Evolutionary conservation across 306 rosid genomes (phyloP), one percentile per base, ranked within the genome.

Genomic region (Medicago truncatula): DNA sequence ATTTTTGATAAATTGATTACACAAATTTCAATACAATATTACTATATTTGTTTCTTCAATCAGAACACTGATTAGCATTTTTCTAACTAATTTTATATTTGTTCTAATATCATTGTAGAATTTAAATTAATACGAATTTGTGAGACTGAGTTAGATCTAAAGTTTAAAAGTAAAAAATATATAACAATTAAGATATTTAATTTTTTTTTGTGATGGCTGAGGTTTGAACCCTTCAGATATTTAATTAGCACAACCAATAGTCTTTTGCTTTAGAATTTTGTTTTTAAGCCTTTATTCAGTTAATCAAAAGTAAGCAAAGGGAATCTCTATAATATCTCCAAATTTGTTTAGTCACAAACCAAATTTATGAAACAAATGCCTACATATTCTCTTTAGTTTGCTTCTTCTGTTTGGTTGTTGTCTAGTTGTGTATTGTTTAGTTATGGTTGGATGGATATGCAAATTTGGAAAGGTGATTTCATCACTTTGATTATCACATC

Each of bases 401-500:
- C 83, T 84, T 80, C 34, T 80, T 80, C 31, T 83, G 71, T 80
- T 88, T 80, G 82, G 85, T 84, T 80, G 39, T 83, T 80, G 76
- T 86, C 82, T 64, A 80, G 23, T 52, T 73, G 82, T 59, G 46
- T 63, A 62, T 59, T 76, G 83, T 66, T 81, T 62, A 58, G 75
- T 76, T 60, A 64, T 49, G 60, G 74, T 68, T 73, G 85, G 76
- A 78, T 69, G 76, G 80, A 81, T 64, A 57, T 59, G 72, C 65
- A 72, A 86, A 50, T 83, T 82, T 54, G 53, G 78, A 81, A 73
- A 67, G 77, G 49, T 86, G 81, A 80, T 78, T 85, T 75, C 82
- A 80, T 40, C 52, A 46, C 50, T 67, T 60, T 77, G 90, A 86
- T 83, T 77, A 86, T 77, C 75, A 72, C 92, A 78, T 85, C 81